Evolutionary conservation across 2,329 filamentous ascomycete species (phyloP), one percentile per base, ranked within the genome.

Genomic region (Colletotrichum sp.): DNA sequence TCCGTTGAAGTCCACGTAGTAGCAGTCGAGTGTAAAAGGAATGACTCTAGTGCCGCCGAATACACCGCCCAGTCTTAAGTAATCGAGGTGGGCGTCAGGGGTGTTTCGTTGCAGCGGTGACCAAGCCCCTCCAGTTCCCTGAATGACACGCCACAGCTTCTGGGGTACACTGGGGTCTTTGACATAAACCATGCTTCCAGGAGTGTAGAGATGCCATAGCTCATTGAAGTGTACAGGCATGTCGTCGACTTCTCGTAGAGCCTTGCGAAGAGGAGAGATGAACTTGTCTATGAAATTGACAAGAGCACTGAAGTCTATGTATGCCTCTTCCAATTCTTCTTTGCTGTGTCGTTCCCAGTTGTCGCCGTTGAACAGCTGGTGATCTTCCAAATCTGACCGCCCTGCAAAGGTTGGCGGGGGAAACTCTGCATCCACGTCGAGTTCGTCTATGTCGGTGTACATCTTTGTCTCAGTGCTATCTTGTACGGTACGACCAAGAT

Each of bases 1-100:
- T 13, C 69, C 69, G 6, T 72, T 15, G 5, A 66, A 72, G 62
- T 72, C 62, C 16, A 72, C 2, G 6, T 72, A 57, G 15, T 66
- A 72, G 18, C 69, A 72, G 16, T 72, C 60, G 9, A 72, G 15
- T 2, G 24, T 39, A 15, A 71, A 59, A 16, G 68, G 30, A 6
- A 3, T 3, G 2, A 26, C 1, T 8, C 8, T 36, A 3, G 3
- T 10, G 15, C 15, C 44, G 21, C 36, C 15, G 10, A 12, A 10
- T 9, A 32, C 8, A 8, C 60, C 44, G 8, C 60, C 39, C 3
- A 57, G 30, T 5, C 18, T 55, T 4, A 68, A 10, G 10, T 68
- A 18, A 21, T 39, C 24, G 15, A 59, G 15, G 2, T 59, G 55
- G 24, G 55, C 10, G 30, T 32, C 30, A 5, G 9, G 30, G 3